Base-by-base conservation (phyloP, 2,329 filamentous ascomycete species). In the Ustilaginoidea virens region DNA sequence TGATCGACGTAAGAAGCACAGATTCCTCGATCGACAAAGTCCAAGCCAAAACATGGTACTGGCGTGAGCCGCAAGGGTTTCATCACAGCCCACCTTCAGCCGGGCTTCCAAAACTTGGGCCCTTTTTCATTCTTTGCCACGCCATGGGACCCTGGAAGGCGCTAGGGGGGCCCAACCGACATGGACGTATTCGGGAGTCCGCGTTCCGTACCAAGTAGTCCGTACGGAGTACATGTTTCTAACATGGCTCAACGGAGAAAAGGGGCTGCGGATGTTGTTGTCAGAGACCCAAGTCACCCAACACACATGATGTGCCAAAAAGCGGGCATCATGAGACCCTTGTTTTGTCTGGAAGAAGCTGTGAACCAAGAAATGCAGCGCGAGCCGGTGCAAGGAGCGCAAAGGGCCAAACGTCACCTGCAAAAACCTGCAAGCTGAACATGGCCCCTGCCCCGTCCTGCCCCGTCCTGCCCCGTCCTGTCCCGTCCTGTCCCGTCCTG, bases 141-240 rank as follows among this genome's bases (percentile, higher is more conserved):
- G 20, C 33, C 33, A 33, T 30, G n/a, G 27, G 23, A 27, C 23
- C 33, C 28, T 29, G 24, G 19, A 24, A 29, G 22, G 33, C 28
- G 23, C 27, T 30, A 22, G 11, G 33, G 28, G 33, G 33, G 29
- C 18, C 30, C 14, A 17, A 22, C 22, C 19, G 17, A 16, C 25
- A 15, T 23, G 27, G 17, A 17, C 26, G 27, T 13, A 18, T 23
- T 22, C n/a, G n/a, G n/a, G n/a, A n/a, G n/a, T n/a, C n/a, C n/a
- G n/a, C n/a, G n/a, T n/a, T n/a, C n/a, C n/a, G n/a, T n/a, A n/a
- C n/a, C n/a, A n/a, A n/a, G n/a, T n/a, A n/a, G n/a, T n/a, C n/a
- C n/a, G n/a, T n/a, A n/a, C n/a, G n/a, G n/a, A n/a, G n/a, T n/a
- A n/a, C n/a, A n/a, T n/a, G n/a, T n/a, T n/a, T n/a, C n/a, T n/a